A percentile compares a stretch with the other conserved stretches of the same genome.
Evolutionary conservation across 306 rosid genomes (phyloP).

Genomic region (Notholithocarpus densiflorus): DNA sequence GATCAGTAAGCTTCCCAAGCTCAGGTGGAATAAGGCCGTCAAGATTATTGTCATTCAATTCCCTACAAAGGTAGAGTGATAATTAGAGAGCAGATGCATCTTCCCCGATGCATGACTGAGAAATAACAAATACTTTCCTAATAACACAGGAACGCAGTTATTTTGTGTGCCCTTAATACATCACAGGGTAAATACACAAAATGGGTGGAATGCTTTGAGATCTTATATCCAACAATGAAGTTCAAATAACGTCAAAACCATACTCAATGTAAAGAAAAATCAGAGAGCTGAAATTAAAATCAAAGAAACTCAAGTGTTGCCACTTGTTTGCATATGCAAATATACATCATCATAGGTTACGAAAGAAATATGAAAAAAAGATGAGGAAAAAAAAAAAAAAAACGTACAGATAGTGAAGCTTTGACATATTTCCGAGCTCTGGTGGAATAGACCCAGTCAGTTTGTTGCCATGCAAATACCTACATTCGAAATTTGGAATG

Average conservation of each 20-base stretch:
- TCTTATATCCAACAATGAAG: neutral
- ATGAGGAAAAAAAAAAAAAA: neutral
- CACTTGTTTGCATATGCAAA: neutral
- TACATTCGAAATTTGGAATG: slow-evolving; percentile 20
- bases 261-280: neutral
- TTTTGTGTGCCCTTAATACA: neutral
- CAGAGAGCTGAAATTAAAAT: neutral
- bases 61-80: slow-evolving; percentile 42
- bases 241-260: neutral
- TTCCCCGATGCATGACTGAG: neutral
- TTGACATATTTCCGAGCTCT: slow-evolving; percentile 93
- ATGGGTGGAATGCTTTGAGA: neutral
- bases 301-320: neutral
- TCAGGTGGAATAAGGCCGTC: slow-evolving; percentile 86
- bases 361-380: neutral
- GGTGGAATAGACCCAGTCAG: slow-evolving; percentile 81
- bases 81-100: neutral
- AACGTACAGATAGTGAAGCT: slow-evolving; percentile 89
- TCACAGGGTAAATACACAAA: neutral
- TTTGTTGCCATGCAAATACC: slow-evolving; percentile 97
- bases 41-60: slow-evolving; percentile 73
- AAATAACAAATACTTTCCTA: neutral
- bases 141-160: neutral
- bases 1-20: slow-evolving; percentile 89
- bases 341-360: neutral